A percentile compares a stretch with the other conserved stretches of the same genome.
These are phyloP conservation scores for Eutreptiella sp. DNA, from an alignment of 208 protist species.

Conservation along the genomic window DNA sequence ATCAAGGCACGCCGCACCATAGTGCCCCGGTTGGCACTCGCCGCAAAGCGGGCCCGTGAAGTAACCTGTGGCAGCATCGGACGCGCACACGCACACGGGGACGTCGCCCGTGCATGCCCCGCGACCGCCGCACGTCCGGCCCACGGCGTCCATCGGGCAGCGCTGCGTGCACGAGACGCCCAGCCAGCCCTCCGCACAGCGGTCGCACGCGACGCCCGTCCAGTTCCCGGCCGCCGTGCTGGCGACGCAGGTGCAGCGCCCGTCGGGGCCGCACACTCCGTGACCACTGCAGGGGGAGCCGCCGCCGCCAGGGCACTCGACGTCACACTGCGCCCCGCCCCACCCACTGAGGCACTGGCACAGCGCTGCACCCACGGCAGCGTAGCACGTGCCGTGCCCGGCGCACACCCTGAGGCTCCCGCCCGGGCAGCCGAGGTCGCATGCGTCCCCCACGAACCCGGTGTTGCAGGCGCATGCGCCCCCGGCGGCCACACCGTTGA, in stretches of 20 bases:
- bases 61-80: constrained; percentile 10
- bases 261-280: neutral
- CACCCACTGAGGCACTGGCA: neutral
- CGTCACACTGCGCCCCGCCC: neutral
- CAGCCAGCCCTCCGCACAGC: neutral
- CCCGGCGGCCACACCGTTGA: neutral
- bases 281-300: neutral
- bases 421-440: constrained; percentile 17
- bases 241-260: neutral
- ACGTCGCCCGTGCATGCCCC: constrained; percentile 4
- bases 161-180: neutral
- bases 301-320: neutral
- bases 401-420: constrained; percentile 11
- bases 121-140: constrained; percentile 10
- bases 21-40: constrained; percentile 21
- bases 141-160: neutral
- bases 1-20: constrained; percentile 1
- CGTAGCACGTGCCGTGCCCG: constrained; percentile 10
- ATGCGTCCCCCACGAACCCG: constrained; percentile 10
- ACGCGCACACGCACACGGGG: constrained; percentile 15
- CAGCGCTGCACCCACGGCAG: neutral
- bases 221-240: neutral
- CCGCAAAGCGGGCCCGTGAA: constrained; percentile 11
- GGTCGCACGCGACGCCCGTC: neutral
- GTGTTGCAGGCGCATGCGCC: constrained; percentile 22